Evolutionary conservation across 1,139 yeast genomes (phyloP), one percentile per base, ranked within the genome.

Genomic region (Meyerozyma athensensis): DNA sequence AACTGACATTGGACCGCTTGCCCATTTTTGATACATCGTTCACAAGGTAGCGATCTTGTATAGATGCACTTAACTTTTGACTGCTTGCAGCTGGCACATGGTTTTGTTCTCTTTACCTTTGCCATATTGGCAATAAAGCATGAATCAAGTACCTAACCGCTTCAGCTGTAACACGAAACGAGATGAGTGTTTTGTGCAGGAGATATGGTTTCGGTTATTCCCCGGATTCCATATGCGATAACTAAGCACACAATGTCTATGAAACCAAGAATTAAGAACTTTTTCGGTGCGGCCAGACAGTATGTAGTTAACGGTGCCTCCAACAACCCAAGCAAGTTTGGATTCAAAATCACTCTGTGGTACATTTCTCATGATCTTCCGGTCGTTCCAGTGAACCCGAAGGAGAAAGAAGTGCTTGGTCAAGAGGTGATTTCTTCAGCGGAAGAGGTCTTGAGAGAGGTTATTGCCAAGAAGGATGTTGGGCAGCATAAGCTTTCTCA

Each of bases 271-370:
- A 69, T 71, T 39, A 63, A 53, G 41, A 40, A 59, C n/a, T 81
- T 81, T 52, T 81, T 81, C 55, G 67, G 72, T 26, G 52, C 73
- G 7, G 47, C 64, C 19, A 67, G 86, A 44, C 66, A 62, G 39
- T 86, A 80, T 48, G 79, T 77, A 2, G 92, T 86, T 1, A 73
- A 81, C 0, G 95, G 95, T 0, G 95, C 95, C 0, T 78, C 89
- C 5, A 59, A 72, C 16, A 77, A 81, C 51, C 72, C 82, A 0
- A 46, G 63, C 9, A 86, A 86, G 54, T 85, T 78, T 54, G 95
- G 95, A 0, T 74, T 68, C 63, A 81, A 79, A 55, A 82, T 86
- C 33, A 59, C 83, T 33, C 59, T 63, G 36, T 86, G 95, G 95
- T 86, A 86, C 53, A 45, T 72, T 9, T 57, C 59, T 39, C 84